Evolutionary conservation across 2,329 filamentous ascomycete genomes (phyloP).

Genomic region (Diplodia mutila): DNA sequence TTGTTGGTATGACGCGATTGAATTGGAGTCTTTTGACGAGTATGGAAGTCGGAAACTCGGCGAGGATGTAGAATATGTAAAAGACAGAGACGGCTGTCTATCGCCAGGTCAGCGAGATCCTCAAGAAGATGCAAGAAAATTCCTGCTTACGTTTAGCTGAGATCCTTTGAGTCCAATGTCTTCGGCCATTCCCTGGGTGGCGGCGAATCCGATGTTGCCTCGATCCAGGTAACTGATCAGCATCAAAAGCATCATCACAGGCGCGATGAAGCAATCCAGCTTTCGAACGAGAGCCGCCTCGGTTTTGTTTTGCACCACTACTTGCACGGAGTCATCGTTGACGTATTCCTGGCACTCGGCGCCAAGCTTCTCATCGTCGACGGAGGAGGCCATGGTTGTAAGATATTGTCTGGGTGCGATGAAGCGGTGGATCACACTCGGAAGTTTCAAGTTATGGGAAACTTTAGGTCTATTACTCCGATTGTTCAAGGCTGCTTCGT

Average conservation of each 20-base stretch:
- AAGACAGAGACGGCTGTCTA: conserved; percentile 41
- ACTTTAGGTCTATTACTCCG: not conserved
- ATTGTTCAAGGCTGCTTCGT: not conserved
- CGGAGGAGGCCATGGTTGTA: not conserved
- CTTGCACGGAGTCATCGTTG: conserved; percentile 30
- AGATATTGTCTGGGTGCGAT: not conserved
- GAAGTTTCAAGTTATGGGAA: not conserved
- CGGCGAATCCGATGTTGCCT: conserved; percentile 42
- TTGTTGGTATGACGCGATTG: conserved; percentile 38
- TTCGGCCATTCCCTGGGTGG: conserved; percentile 40
- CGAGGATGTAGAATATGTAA: conserved; percentile 43
- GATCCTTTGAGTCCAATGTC: conserved; percentile 35
- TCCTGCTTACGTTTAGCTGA: conserved; percentile 35
- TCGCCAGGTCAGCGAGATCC: not conserved
- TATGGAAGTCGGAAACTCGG: conserved; percentile 41
- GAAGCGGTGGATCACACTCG: too few relatives aligned
- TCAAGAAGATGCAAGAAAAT: not conserved
- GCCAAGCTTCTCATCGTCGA: conserved; percentile 1
- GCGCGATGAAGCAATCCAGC: conserved; percentile 39
- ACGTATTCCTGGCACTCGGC: not conserved
- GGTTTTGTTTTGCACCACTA: conserved; percentile 31
- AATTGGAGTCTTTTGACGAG: conserved; percentile 41
- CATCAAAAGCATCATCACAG: conserved; percentile 43
- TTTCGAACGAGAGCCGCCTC: conserved; percentile 38
- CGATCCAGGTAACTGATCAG: conserved; percentile 41